phyloP scores from a whole-genome alignment of 805 yeast genomes.

The Metschnikowia henanensis region DNA sequence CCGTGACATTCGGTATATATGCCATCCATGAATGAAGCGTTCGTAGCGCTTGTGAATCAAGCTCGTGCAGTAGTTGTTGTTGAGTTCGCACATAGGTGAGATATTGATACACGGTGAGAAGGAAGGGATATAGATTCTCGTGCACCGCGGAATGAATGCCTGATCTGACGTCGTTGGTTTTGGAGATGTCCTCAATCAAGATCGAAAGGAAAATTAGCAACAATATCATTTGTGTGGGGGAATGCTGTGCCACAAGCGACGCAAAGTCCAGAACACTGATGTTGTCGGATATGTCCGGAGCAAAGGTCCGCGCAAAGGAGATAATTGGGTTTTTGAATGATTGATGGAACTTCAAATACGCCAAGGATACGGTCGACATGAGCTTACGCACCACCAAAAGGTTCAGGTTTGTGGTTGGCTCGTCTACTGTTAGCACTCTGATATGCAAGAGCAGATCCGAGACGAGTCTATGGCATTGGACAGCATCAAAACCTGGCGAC shows the following conservation, averaged over 20 bases:
- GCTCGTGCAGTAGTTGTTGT: slow-evolving; percentile 9
- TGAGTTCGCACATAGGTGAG: slow-evolving; percentile 12
- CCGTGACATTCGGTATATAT: slow-evolving; percentile 35
- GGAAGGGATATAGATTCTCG: slow-evolving; percentile 29
- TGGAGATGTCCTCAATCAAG: slow-evolving; percentile 51
- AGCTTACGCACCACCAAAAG: slow-evolving; percentile 55
- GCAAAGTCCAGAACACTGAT: slow-evolving; percentile 1
- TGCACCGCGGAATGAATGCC: slow-evolving; percentile 41
- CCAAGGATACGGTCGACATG: slow-evolving; percentile 51
- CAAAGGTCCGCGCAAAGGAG: slow-evolving; percentile 3
- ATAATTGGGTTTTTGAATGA: slow-evolving; percentile 43
- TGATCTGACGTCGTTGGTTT: slow-evolving; percentile 24
- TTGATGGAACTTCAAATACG: slow-evolving; percentile 41
- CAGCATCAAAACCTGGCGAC: slow-evolving; percentile 18
- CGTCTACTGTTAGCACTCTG: slow-evolving; percentile 3
- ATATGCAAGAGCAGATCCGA: slow-evolving; percentile 10
- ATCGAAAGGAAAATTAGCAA: slow-evolving; percentile 42
- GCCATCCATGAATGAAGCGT: slow-evolving; percentile 38
- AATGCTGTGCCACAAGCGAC: slow-evolving; percentile 1
- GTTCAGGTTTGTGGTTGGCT: background rate
- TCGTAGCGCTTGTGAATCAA: slow-evolving; percentile 21
- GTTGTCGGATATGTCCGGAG: background rate
- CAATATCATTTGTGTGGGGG: slow-evolving; percentile 4
- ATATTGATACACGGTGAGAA: slow-evolving; percentile 19
- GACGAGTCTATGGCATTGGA: slow-evolving; percentile 8